phyloP scores from a whole-genome alignment of 305 asterid species.

The Euphrasia arctica region DNA sequence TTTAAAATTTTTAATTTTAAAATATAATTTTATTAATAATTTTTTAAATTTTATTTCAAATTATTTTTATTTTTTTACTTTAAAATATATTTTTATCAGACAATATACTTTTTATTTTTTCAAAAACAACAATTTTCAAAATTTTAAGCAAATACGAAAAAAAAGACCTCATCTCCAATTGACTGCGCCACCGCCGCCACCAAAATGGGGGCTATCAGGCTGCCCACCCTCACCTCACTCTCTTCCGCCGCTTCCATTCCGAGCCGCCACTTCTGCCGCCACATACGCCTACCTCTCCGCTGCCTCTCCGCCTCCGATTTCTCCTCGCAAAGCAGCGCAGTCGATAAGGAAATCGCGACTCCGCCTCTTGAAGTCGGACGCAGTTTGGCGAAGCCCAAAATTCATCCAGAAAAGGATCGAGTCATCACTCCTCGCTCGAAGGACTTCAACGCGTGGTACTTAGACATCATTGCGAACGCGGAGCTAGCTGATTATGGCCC shows the following conservation, averaged over 20 bases:
- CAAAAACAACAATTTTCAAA: too few relatives aligned
- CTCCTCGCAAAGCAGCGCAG: slow-evolving; percentile 57
- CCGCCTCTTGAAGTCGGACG: slow-evolving; percentile 42
- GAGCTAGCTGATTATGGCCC: slow-evolving; percentile 98
- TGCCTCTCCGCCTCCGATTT: slow-evolving; percentile 46
- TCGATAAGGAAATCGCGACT: slow-evolving; percentile 44
- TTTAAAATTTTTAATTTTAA: too few relatives aligned
- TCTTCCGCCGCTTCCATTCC: slow-evolving; percentile 49
- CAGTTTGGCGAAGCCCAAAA: slow-evolving; percentile 40
- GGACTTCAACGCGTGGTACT: slow-evolving; percentile 98
- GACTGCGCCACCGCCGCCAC: slow-evolving; percentile 5
- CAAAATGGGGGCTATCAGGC: slow-evolving; percentile 74
- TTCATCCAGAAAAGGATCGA: slow-evolving; percentile 60
- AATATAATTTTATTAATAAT: too few relatives aligned
- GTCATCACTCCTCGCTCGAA: slow-evolving; percentile 79
- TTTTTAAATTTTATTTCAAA: too few relatives aligned
- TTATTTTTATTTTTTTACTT: too few relatives aligned
- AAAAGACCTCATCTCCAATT: slow-evolving; percentile 26
- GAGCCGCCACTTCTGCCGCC: slow-evolving; percentile 35
- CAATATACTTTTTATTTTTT: too few relatives aligned
- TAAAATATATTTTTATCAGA: too few relatives aligned
- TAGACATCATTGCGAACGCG: slow-evolving; percentile 84
- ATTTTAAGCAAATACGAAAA: too few relatives aligned
- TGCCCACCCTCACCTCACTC: slow-evolving; percentile 67
- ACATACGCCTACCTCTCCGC: slow-evolving; percentile 39